Base-by-base conservation (phyloP, 768 basidiomycete genomes). In the Russula foetens region DNA sequence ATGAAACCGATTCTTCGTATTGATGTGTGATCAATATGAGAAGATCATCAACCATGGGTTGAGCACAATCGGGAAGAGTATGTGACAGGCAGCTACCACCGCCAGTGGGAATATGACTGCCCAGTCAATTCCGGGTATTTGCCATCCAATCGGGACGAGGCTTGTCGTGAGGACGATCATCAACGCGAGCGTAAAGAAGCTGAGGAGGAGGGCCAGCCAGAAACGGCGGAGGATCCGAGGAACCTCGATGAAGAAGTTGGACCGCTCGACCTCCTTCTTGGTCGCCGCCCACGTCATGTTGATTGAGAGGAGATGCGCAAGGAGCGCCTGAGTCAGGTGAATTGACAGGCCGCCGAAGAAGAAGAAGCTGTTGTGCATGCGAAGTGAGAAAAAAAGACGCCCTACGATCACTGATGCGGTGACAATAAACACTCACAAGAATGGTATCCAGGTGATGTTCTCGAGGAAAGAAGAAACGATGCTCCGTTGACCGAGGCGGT, bases 21-120 rank as follows among this genome's bases (percentile, higher is more conserved):
- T 19, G 17, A 35, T 41, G 39, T 12, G 17, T 7, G 28, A 45
- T 71, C 67, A 78, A 60, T 81, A 82, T 0, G 84, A 85, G 73
- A 92, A 92, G 47, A 91, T 88, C 86, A 91, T 90, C 56, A 92
- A 74, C 86, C 87, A 90, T 0, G 90, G 92, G 66, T 94, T 94
- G 44, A 94, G 80, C 21, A 92, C 84, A 57, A 95, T 86, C 12
- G 92, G 92, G 74, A 85, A 90, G 19, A 90, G 71, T 11, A 90
- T 77, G 59, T 92, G 90, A 48, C 81, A 82, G 1, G 77, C 77
- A 6, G 81, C 78, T 0, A 86, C 84, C 58, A 90, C 73, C 1
- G 81, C 81, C 17, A 93, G 77, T 5, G 92, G 92, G 7, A 92
- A 70, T 44, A 86, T 82, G 19, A 92, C 83, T 44, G 86, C 86